Conservation (phyloP, 2,329 filamentous ascomycete species). For the Periconia sp. region DNA sequence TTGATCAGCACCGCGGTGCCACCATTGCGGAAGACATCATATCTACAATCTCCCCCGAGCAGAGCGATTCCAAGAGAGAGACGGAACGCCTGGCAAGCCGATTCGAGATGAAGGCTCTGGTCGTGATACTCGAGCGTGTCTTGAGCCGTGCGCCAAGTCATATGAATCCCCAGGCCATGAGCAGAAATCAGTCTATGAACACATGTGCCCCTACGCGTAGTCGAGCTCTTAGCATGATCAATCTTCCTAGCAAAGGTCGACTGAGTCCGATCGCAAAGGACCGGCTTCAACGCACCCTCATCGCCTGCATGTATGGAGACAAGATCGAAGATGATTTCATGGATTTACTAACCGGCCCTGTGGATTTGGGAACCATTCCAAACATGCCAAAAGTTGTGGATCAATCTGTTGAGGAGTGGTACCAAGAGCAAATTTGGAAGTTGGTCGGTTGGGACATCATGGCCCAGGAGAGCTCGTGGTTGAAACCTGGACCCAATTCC, state of each 20-base stretch:
- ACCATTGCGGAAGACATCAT: constrained; percentile 32
- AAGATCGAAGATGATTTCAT: constrained; percentile 43
- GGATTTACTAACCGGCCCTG: constrained; percentile 47
- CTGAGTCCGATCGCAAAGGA: constrained; percentile 44
- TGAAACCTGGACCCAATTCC: not conserved
- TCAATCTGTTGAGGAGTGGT: constrained; percentile 54
- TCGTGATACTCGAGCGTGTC: constrained; percentile 44
- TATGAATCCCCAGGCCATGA: constrained; percentile 28
- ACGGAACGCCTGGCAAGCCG: constrained; percentile 23
- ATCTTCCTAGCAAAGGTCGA: constrained; percentile 29
- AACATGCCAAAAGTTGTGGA: constrained; percentile 42
- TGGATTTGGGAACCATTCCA: constrained; percentile 22
- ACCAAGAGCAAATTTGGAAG: constrained; percentile 58
- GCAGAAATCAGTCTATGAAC: constrained; percentile 5
- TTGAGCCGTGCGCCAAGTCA: constrained; percentile 43
- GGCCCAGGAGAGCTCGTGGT: constrained; percentile 20
- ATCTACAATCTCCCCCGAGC: constrained; percentile 5
- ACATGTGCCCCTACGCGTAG: constrained; percentile 14
- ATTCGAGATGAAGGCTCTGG: constrained; percentile 46
- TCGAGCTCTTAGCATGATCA: constrained; percentile 24
- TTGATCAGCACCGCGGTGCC: constrained; percentile 34
- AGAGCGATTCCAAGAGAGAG: constrained; percentile 15
- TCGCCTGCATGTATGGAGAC: constrained; percentile 47
- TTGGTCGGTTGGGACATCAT: constrained; percentile 61
- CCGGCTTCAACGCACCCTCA: constrained; percentile 48